phyloP scores from a whole-genome alignment of 768 basidiomycete genomes.

The Rhodotorula taiwanensis region DNA sequence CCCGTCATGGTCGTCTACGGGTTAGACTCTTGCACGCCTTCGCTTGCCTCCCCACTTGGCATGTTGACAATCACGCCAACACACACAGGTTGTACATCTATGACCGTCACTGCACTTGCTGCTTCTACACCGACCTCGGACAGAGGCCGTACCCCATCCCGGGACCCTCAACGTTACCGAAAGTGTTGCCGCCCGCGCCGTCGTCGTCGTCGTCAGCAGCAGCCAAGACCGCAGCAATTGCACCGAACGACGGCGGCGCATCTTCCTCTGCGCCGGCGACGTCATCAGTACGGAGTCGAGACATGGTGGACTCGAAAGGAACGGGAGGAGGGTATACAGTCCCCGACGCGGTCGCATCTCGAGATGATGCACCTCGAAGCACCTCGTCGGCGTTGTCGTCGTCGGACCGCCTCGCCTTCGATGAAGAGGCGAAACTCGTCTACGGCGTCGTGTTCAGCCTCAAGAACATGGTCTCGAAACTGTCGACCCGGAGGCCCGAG shows the following conservation, averaged over 20 bases:
- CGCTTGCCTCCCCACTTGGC: not conserved
- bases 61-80: not conserved
- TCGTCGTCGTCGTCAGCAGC: constrained; percentile 47
- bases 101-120: constrained; percentile 56
- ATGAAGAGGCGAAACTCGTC: constrained; percentile 94
- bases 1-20: constrained; percentile 26
- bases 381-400: no score
- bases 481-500: constrained; percentile 84
- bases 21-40: not conserved
- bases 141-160: constrained; percentile 12
- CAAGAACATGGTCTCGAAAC: constrained; percentile 88
- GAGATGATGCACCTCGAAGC: no score
- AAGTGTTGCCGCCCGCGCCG: constrained; percentile 94
- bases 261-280: no score
- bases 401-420: constrained; percentile 63
- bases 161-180: constrained; percentile 67
- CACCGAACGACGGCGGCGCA: no score
- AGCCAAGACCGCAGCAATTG: constrained; percentile 71
- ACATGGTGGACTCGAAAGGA: constrained; percentile 57
- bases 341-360: no score
- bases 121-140: constrained; percentile 15
- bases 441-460: constrained; percentile 90
- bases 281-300: constrained; percentile 45
- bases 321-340: constrained; percentile 35
- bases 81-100: constrained; percentile 65